phyloP scores from a whole-genome alignment of 768 basidiomycete genomes.

The Agaricus blazei region DNA sequence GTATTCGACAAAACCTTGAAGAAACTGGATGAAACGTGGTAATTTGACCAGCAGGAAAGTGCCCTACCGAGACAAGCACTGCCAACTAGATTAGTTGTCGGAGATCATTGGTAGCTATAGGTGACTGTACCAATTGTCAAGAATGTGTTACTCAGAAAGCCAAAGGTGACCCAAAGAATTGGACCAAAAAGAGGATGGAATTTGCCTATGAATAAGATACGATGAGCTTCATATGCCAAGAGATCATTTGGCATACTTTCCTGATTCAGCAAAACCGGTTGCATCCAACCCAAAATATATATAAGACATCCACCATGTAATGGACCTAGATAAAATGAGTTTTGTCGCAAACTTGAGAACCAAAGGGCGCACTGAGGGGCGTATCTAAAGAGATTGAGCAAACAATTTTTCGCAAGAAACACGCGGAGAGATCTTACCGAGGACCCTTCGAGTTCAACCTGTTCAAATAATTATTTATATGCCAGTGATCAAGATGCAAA shows the following conservation, averaged over 20 bases:
- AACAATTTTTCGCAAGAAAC: not conserved
- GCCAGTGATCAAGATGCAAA: not conserved
- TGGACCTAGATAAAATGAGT: slow-evolving; percentile 23
- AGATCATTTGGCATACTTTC: slow-evolving; percentile 37
- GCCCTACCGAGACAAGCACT: slow-evolving; percentile 76
- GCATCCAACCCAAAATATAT: slow-evolving; percentile 95
- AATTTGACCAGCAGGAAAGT: not conserved
- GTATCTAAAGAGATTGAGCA: slow-evolving; percentile 18
- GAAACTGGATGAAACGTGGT: not conserved
- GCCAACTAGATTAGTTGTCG: slow-evolving; percentile 8
- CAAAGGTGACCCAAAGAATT: slow-evolving; percentile 85
- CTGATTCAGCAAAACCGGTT: slow-evolving; percentile 75
- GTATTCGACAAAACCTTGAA: slow-evolving; percentile 88
- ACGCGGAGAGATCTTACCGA: slow-evolving; percentile 30
- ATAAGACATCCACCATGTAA: slow-evolving; percentile 95
- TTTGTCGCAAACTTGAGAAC: not conserved
- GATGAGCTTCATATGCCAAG: not conserved
- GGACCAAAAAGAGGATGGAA: slow-evolving; percentile 92
- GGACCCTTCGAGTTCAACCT: slow-evolving; percentile 62
- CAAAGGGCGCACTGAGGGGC: slow-evolving; percentile 20
- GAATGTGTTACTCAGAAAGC: slow-evolving; percentile 88
- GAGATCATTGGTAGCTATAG: not conserved
- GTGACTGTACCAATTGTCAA: slow-evolving; percentile 69
- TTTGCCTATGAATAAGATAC: slow-evolving; percentile 31
- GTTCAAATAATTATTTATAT: not conserved